These are phyloP conservation scores for Chlamydomonas sp. DNA, from an alignment of 139 green algal species.

Conservation along the genomic window DNA sequence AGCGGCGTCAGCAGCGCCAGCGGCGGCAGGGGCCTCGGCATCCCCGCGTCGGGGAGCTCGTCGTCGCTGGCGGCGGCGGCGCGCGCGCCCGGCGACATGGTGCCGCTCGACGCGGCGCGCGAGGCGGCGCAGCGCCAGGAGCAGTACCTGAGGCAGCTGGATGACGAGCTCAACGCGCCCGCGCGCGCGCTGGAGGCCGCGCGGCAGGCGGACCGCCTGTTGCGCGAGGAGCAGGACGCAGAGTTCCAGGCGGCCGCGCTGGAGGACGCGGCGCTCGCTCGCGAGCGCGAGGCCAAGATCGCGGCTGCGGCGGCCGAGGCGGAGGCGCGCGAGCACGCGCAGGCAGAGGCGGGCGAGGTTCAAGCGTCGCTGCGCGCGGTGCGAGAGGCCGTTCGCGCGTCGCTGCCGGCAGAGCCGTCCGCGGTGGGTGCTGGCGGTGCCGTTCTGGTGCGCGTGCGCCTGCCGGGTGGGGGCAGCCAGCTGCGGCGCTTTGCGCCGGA, in stretches of 20 bases:
- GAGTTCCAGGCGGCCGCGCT: background rate
- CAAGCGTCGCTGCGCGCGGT: background rate
- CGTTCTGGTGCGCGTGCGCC: background rate
- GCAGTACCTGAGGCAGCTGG: background rate
- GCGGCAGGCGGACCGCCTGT: background rate
- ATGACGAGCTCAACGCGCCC: conserved; percentile 7
- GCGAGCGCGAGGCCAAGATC: background rate
- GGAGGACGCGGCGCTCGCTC: background rate
- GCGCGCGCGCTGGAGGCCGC: background rate
- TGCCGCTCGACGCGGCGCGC: too few relatives aligned
- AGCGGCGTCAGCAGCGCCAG: background rate
- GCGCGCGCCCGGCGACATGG: too few relatives aligned
- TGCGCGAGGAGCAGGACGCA: conserved; percentile 7
- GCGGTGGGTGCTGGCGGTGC: background rate
- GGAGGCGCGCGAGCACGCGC: background rate
- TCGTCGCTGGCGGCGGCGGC: background rate
- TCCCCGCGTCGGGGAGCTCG: background rate
- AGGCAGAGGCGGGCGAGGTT: background rate
- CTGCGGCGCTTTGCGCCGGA: background rate
- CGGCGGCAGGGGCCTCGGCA: background rate
- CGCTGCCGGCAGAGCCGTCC: background rate
- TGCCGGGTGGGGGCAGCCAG: background rate
- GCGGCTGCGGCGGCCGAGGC: background rate
- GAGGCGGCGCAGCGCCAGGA: too few relatives aligned
- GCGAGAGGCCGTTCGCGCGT: background rate